Evolutionary conservation across 306 rosid genomes (phyloP).

Genomic region (Fragaria nilgerrensis): DNA sequence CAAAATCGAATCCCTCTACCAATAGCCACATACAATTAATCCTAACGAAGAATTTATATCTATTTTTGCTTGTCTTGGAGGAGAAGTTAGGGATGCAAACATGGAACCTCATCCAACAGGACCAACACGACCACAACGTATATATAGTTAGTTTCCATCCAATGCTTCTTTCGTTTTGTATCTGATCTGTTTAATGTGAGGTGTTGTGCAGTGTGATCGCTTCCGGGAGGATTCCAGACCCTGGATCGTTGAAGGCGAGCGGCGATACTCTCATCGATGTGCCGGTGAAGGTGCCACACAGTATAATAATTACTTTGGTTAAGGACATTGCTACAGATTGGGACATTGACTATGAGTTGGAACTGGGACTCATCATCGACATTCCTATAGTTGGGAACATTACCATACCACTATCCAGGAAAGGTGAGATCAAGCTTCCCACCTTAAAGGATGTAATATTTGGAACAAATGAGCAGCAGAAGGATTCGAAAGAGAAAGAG

Average conservation of each 20-base stretch:
- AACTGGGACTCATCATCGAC: slow-evolving; percentile 54
- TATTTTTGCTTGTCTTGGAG: neutral
- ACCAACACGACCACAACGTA: neutral
- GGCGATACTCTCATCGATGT: slow-evolving; percentile 57
- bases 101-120: neutral
- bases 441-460: slow-evolving; percentile 26
- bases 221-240: slow-evolving; percentile 72
- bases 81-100: neutral
- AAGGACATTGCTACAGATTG: slow-evolving; percentile 67
- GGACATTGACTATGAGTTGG: slow-evolving; percentile 81
- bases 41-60: neutral
- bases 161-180: neutral
- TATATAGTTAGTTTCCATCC: neutral
- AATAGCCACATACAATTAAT: neutral
- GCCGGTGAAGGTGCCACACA: slow-evolving; percentile 66
- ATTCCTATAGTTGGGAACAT: slow-evolving; percentile 68
- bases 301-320: slow-evolving; percentile 55
- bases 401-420: slow-evolving; percentile 67
- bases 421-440: slow-evolving; percentile 84
- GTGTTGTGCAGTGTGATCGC: slow-evolving; percentile 48
- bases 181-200: neutral
- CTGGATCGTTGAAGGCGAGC: slow-evolving; percentile 66
- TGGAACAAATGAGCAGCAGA: neutral
- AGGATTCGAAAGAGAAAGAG: neutral
- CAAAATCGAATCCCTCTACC: neutral